These are phyloP conservation scores for Moniliophthora roreri DNA, from an alignment of 1,284 basidiomycete species.

Conservation along the genomic window DNA sequence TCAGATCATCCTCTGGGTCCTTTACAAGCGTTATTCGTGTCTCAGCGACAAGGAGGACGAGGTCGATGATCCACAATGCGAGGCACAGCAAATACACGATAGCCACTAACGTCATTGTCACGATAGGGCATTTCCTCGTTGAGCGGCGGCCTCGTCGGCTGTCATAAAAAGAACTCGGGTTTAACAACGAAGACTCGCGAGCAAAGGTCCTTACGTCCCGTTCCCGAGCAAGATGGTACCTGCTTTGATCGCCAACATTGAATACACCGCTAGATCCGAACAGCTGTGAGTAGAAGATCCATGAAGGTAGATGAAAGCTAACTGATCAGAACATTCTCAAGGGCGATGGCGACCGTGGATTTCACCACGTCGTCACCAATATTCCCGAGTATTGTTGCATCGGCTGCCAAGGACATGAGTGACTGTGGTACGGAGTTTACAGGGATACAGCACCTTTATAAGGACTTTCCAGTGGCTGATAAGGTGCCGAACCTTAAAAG, in stretches of 20 bases:
- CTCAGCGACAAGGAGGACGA: constrained; percentile 2
- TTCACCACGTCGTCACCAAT: neutral
- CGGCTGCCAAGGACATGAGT: no score
- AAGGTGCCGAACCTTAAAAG: no score
- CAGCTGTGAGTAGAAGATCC: neutral
- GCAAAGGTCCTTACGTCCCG: neutral
- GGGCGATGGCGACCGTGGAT: neutral
- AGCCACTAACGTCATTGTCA: neutral
- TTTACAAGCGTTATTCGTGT: neutral
- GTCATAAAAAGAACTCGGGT: neutral
- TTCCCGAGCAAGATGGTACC: neutral
- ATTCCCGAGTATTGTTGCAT: neutral
- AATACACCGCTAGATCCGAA: neutral
- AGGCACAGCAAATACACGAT: neutral
- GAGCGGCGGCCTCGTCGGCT: neutral
- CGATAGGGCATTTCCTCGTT: neutral
- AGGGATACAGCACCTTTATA: no score
- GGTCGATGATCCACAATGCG: neutral
- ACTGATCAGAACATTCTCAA: neutral
- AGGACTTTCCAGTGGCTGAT: no score
- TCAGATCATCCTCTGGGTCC: neutral
- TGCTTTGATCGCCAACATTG: neutral
- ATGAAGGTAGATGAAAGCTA: neutral
- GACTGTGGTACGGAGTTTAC: no score
- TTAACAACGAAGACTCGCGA: neutral